Base-by-base conservation (phyloP, 169 alveolate species). In the Plasmodium blacklocki region DNA sequence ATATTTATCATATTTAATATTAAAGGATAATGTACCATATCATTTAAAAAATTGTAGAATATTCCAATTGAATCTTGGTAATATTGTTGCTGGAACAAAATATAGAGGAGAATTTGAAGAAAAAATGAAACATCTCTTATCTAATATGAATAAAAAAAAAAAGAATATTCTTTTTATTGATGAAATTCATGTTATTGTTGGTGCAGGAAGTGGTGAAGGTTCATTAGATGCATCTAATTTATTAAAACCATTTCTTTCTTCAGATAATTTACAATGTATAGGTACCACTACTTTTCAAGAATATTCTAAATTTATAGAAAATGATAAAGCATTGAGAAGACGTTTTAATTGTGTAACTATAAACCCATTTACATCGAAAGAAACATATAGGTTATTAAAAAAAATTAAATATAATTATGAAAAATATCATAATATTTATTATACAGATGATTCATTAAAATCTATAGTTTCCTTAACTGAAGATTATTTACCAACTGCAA, bases 61-160 rank as follows among this genome's bases (percentile, higher is more conserved):
- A 15, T 86, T 50, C 52, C 92, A 86, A 49, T 89, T 94, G n/a
- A 93, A 93, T 47, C 58, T 94, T 50, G 95, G 95, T 4, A 86
- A 93, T 52, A 56, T 94, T 21, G 94, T 96, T 12, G 95, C 98
- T 14, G 98, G 98, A 4, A 91, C 98, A 49, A 94, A 95, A 73
- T 96, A 95, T 93, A 75, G 98, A 54, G 98, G 98, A 4, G 97
- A 96, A 66, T 96, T 96, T 80, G 98, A 96, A 80, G 98, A 96
- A 88, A 92, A 97, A 18, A 91, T 96, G 54, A 95, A 96, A 52
- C 93, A 93, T 5, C 94, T 96, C n/a, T 80, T 96, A 63, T 92
- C 89, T 71, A 97, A 95, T 63, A 95, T 96, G 52, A 95, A 91
- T 71, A 90, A 95, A 43, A 93, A 94, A 39, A 93, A 94, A 49